Evolutionary conservation across 2,329 filamentous ascomycete genomes (phyloP), one percentile per base, ranked within the genome.

Genomic region (Aspergillus neoniger): DNA sequence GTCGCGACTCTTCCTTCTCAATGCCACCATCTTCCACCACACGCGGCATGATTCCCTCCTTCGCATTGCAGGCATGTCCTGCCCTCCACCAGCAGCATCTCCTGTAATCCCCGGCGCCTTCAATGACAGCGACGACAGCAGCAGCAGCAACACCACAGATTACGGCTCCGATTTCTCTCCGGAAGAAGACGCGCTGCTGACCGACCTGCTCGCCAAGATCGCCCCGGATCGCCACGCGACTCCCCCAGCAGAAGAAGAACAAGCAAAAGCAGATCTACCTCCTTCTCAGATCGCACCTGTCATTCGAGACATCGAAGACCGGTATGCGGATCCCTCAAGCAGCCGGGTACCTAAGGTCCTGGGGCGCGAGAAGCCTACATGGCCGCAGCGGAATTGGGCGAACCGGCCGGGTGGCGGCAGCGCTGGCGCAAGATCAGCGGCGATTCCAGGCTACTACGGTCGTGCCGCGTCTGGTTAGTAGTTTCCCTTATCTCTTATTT

Each of bases 131-230:
- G 38, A 58, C 47, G 43, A 14, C 48, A 54, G 19, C 41, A 50
- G 17, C 36, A 54, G 12, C 5, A 50, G 17, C 36, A 54, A 8
- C 5, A 69, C 66, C 50, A 87, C 83, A 72, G 85, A 88, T 65
- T 89, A 88, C 81, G 87, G 85, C 62, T 86, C 85, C 5, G 86
- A 89, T 62, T 82, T 88, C 65, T 82, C 84, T 7, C 73, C 80
- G 3, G 83, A 85, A 64, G 85, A 87, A 75, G 82, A 85, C 63
- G 79, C 80, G 50, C 74, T 84, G 36, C 68, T 87, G 57, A 79
- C 80, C 67, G 76, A 80, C 41, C 71, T 88, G 30, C 74, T 88
- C 55, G 76, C 79, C 52, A 75, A 81, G 65, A 74, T 80, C 56
- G 74, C 74, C 44, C 65, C 74, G 23, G 74, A 76, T 48, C 55